phyloP scores from a whole-genome alignment of 768 basidiomycete genomes.

The Crassisporium funariophilum region DNA sequence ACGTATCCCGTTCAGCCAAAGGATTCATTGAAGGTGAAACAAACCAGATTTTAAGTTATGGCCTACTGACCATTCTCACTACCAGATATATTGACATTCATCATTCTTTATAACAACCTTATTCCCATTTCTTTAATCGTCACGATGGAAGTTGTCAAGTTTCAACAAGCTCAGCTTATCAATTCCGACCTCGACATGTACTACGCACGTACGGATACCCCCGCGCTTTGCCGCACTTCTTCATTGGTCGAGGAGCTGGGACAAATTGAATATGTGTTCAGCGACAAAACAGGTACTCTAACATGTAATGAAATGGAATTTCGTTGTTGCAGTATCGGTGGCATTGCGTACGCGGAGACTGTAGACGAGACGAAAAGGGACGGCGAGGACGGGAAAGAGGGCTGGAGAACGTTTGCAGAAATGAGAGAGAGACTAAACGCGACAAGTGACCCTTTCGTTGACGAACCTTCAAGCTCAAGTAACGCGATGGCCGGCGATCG shows the following conservation, averaged over 20 bases:
- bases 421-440: constrained; percentile 59
- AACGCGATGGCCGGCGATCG: constrained; percentile 30
- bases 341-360: constrained; percentile 84
- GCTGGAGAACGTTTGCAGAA: constrained; percentile 82
- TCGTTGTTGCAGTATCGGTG: constrained; percentile 84
- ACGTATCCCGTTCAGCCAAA: constrained; percentile 49
- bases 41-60: constrained; percentile 5
- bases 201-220: constrained; percentile 91
- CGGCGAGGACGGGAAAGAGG: constrained; percentile 54
- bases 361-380: constrained; percentile 87
- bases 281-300: constrained; percentile 93
- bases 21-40: constrained; percentile 77
- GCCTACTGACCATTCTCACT: constrained; percentile 15
- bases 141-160: constrained; percentile 99
- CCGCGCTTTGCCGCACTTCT: constrained; percentile 96
- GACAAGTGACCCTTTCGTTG: constrained; percentile 60
- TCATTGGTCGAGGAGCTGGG: constrained; percentile 98
- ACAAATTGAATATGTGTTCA: constrained; percentile 96
- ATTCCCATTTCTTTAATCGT: constrained; percentile 99
- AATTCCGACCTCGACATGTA: constrained; percentile 99
- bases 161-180: constrained; percentile 95
- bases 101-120: constrained; percentile 98
- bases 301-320: constrained; percentile 99
- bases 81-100: constrained; percentile 93
- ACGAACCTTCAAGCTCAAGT: constrained; percentile 39